Evolutionary conservation across 148 eudicot genomes (phyloP), one percentile per base, ranked within the genome.

Genomic region (Silene conica): DNA sequence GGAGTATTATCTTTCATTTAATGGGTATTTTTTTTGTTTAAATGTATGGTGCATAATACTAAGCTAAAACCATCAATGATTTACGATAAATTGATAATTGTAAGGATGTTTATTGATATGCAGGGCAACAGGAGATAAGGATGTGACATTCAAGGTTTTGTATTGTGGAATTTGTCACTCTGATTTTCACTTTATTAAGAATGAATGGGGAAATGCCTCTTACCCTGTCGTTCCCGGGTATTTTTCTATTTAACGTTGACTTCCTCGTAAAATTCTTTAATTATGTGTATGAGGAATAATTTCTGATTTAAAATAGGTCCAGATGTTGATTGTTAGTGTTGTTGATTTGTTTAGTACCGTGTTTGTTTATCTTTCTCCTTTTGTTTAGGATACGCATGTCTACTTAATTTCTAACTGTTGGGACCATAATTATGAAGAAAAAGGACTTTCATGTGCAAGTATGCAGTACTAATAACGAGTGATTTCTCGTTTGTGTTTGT

Each of bases 91-190:
- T 15, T 54, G 10, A 25, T 25, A 11, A 13, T 45, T 15, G 31
- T 1, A 20, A 50, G 62, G 43, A 46, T 58, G 31, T 43, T 10
- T 59, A 19, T 59, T 59, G 38, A 26, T 31, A 5, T 74, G 56
- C 81, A 83, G 86, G 77, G 86, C 73, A 61, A 83, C 86, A 5
- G 86, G 86, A 61, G 83, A 83, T 26, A 61, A 74, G 13, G 83
- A 83, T 61, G 83, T 83, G 59, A 77, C 59, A 26, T 80, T 83
- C 74, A 80, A 83, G 56, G 83, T 83, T 58, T 19, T 83, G 74
- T 83, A 80, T 58, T 83, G 86, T 55, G 86, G 86, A 19, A 71
- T 83, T 5, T 83, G 86, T 67, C 86, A 83, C 62, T 83, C 86
- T 3, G 86, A 83, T 76, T 79, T 80, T 67, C 86, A 83, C 72